These are phyloP conservation scores for Talaromyces atroroseus DNA, from an alignment of 2,329 filamentous ascomycete genomes.

Conservation along the genomic window DNA sequence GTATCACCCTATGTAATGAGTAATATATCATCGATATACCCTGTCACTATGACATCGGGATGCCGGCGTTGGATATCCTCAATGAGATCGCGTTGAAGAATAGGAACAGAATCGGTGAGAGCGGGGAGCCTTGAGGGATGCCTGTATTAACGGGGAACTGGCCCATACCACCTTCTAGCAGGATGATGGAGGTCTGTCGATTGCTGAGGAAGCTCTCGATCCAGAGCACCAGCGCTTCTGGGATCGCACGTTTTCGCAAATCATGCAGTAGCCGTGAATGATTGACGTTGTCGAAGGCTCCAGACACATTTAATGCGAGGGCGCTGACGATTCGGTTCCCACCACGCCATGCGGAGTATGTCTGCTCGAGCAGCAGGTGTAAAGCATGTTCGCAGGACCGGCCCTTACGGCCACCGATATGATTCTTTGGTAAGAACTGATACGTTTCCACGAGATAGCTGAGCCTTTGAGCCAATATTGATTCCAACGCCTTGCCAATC, in stretches of 20 bases:
- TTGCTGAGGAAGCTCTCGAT: background rate
- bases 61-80: conserved; percentile 14
- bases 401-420: background rate
- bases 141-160: conserved; percentile 11
- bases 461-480: background rate
- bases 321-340: background rate
- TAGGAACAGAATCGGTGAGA: conserved; percentile 24
- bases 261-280: background rate
- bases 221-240: background rate
- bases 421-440: background rate
- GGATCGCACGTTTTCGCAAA: background rate
- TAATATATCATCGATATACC: conserved; percentile 11
- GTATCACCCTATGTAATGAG: conserved; percentile 16
- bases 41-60: conserved; percentile 7
- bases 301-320: background rate
- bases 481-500: background rate
- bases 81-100: conserved; percentile 23
- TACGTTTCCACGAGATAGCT: background rate
- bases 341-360: background rate
- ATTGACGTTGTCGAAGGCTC: background rate
- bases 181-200: background rate
- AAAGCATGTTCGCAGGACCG: background rate
- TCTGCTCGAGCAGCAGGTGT: background rate
- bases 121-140: conserved; percentile 21
- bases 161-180: background rate